Conservation (phyloP, 192 early-diverging fungal genomes). For the Coemansia umbellata region DNA sequence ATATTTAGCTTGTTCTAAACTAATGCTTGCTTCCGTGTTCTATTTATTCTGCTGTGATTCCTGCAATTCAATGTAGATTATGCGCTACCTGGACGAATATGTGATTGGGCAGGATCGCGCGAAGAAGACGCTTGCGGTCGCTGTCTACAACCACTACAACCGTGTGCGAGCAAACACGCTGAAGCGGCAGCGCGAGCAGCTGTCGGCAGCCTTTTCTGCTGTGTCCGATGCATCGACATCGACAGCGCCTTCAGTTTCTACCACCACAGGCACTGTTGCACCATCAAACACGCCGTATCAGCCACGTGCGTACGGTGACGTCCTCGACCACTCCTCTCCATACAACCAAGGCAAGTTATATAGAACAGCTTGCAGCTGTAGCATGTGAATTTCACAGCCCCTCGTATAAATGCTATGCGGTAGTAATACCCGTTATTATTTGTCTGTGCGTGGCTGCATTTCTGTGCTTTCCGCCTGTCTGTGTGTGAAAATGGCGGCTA, state of each 20-base stretch:
- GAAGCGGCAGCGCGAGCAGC: conserved; percentile 42
- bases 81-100: conserved; percentile 77
- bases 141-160: conserved; percentile 83
- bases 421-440: background rate
- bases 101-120: conserved; percentile 83
- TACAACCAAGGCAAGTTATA: conserved; percentile 20
- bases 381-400: too few species aligned
- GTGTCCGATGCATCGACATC: conserved; percentile 6
- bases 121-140: conserved; percentile 78
- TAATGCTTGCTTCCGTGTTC: too few species aligned
- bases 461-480: too few species aligned
- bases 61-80: too few species aligned
- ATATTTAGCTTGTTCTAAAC: too few species aligned
- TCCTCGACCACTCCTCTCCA: conserved; percentile 1
- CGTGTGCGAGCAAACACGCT: conserved; percentile 68
- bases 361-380: too few species aligned
- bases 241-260: background rate
- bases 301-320: conserved; percentile 27
- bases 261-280: background rate
- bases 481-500: too few species aligned
- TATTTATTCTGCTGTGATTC: too few species aligned
- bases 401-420: too few species aligned
- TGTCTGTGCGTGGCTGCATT: conserved; percentile 2
- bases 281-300: conserved; percentile 5
- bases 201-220: conserved; percentile 42